A percentile compares a stretch with the other conserved stretches of the same genome.
These are phyloP conservation scores for Salvia splendens DNA, from an alignment of 257 asterid species.

Conservation along the genomic window DNA sequence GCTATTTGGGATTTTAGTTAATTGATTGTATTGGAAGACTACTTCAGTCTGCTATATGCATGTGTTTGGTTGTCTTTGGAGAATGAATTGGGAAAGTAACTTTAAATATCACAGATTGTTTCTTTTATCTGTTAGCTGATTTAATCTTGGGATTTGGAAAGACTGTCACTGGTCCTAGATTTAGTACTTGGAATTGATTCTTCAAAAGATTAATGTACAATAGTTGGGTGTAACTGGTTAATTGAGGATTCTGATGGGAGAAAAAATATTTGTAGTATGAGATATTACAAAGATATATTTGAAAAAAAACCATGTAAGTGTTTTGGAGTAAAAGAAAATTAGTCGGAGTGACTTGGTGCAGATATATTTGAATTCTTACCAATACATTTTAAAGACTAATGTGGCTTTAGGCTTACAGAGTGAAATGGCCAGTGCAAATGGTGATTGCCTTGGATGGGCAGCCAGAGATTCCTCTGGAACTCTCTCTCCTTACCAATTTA, in stretches of 20 bases:
- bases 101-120: background rate
- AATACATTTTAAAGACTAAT: background rate
- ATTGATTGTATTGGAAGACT: background rate
- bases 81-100: background rate
- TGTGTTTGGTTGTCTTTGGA: conserved; percentile 4
- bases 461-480: conserved; percentile 81
- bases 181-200: conserved; percentile 2
- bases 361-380: background rate
- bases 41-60: too few relatives aligned
- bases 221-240: background rate
- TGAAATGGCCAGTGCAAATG: conserved; percentile 42
- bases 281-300: background rate
- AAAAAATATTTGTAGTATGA: background rate
- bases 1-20: background rate
- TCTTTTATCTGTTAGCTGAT: conserved; percentile 17
- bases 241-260: background rate
- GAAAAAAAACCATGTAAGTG: background rate
- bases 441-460: conserved; percentile 78
- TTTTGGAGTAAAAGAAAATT: too few relatives aligned
- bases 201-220: background rate
- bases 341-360: background rate
- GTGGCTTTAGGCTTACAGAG: background rate
- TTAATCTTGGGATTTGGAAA: background rate
- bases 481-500: conserved; percentile 75
- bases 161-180: background rate